Base-by-base conservation (phyloP, 495 filamentous ascomycete genomes). In the Penicillium paxilli region DNA sequence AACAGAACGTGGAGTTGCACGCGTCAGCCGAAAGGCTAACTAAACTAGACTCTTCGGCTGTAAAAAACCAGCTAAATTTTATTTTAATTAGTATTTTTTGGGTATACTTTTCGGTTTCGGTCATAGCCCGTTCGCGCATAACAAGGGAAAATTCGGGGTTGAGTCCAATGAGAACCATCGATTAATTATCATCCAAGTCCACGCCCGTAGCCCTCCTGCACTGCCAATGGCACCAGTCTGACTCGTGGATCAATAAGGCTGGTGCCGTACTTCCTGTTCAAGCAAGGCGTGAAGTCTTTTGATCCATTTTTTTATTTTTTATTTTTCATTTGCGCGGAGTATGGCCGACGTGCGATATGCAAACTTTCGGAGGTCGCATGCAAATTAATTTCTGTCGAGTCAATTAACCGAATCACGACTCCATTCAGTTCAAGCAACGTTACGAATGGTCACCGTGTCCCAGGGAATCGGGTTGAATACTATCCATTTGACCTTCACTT, bases 231-330 rank as follows among this genome's bases (percentile, higher is more conserved):
- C 40, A 42, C 40, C 40, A 5, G 40, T 14, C 21, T 42, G 40
- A 42, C 40, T 42, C 40, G 40, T 42, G 40, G 40, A 42, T 42
- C 40, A 42, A 42, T 42, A 42, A 42, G 20, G 40, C 40, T 42
- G 40, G 11, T 42, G 20, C 40, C 20, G 19, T 42, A 9, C 12
- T 42, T 22, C 40, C 40, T 24, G 40, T 24, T 42, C 40, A 14
- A 42, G 40, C 40, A 11, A 42, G 19, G 5, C 6, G 20, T 23
- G 40, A 42, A 42, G 5, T 42, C 12, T 10, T 23, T 42, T 42
- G 40, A 42, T 42, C 40, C 40, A 42, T 4, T 32, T 32, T n/a
- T 1, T n/a, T n/a, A n/a, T n/a, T 12, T 32, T 32, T n/a, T 14
- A 28, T 28, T 28, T 28, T 28, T 41, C 4, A 5, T 21, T 41